phyloP scores from a whole-genome alignment of 164 flowering plant species.

The Magnolia changhungtana region DNA sequence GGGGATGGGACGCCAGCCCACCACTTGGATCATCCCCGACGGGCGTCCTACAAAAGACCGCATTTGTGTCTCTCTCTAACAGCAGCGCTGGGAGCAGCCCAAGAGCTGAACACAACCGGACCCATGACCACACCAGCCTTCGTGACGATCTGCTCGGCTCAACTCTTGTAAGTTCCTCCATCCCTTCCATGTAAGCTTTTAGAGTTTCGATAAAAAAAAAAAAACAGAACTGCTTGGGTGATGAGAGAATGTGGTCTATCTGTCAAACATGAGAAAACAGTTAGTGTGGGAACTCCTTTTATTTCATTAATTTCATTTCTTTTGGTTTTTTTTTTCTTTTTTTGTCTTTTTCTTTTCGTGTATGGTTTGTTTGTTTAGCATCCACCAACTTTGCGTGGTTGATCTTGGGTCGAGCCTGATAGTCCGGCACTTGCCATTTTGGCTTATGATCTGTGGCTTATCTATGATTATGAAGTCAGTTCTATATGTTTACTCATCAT shows the following conservation, averaged over 20 bases:
- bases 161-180: conserved; percentile 30
- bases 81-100: conserved; percentile 95
- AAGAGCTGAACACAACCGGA: conserved; percentile 43
- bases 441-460: background rate
- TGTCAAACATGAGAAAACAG: background rate
- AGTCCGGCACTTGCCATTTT: background rate
- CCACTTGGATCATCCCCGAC: conserved; percentile 70
- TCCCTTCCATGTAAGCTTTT: conserved; percentile 30
- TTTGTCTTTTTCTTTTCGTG: no score
- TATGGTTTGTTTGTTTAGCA: background rate
- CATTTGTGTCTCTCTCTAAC: conserved; percentile 68
- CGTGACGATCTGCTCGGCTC: conserved; percentile 36
- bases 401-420: no score
- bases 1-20: conserved; percentile 59
- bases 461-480: background rate
- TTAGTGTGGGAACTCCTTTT: background rate
- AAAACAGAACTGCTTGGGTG: background rate
- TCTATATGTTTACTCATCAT: background rate
- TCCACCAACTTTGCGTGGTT: background rate
- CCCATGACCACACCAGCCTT: conserved; percentile 29
- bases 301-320: background rate
- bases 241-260: background rate
- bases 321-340: background rate
- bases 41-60: conserved; percentile 63
- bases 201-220: background rate